Conservation (phyloP, 106 monocot genomes). For the Posidonia australis region DNA sequence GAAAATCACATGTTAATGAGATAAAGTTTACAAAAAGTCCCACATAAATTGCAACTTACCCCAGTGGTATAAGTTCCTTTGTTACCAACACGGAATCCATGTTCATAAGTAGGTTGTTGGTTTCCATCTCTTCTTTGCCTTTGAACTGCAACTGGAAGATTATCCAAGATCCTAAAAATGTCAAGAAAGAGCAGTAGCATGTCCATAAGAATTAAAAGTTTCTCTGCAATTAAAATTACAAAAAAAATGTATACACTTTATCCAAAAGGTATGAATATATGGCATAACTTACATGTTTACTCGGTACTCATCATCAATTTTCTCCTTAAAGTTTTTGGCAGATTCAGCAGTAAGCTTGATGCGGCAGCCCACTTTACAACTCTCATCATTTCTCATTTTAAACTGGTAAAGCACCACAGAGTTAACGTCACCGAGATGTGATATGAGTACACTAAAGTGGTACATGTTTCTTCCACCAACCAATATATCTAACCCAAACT, state of each 20-base stretch:
- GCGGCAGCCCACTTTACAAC: constrained; percentile 49
- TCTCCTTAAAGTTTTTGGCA: constrained; percentile 51
- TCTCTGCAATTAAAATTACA: too few relatives aligned
- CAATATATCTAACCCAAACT: not conserved
- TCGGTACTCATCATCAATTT: constrained; percentile 59
- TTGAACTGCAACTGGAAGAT: constrained; percentile 60
- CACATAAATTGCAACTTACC: constrained; percentile 3
- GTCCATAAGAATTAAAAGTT: not conserved
- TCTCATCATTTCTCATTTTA: constrained; percentile 49
- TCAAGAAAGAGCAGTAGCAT: not conserved
- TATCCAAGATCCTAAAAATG: constrained; percentile 52
- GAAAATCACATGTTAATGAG: not conserved
- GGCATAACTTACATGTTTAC: constrained; percentile 25
- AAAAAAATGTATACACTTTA: too few relatives aligned
- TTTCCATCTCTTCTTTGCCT: constrained; percentile 43
- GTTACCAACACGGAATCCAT: constrained; percentile 37
- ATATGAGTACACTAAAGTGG: not conserved
- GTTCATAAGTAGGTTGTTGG: constrained; percentile 33
- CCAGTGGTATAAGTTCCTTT: constrained; percentile 12
- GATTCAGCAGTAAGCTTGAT: constrained; percentile 32
- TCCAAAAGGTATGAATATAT: not conserved
- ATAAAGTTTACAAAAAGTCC: not conserved
- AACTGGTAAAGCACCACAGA: constrained; percentile 22
- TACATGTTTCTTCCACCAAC: not conserved
- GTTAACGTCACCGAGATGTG: not conserved